Conservation (phyloP, 805 yeast species). For the Candida manassasensis region DNA sequence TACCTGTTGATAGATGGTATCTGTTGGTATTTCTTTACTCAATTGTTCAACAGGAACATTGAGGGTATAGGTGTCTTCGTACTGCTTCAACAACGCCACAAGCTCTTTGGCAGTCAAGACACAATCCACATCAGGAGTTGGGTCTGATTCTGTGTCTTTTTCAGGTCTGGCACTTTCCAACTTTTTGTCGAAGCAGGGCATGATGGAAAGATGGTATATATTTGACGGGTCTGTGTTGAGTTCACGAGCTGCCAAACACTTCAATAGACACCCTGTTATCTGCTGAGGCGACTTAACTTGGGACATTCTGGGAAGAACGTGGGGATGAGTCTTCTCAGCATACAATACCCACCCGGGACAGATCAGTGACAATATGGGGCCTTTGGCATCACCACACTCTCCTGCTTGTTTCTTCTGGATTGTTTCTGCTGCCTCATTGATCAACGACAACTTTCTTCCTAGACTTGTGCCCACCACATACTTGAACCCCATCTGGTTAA, state of each 20-base stretch:
- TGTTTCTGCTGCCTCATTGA: slow-evolving; percentile 35
- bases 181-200: slow-evolving; percentile 98
- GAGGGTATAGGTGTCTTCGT: slow-evolving; percentile 33
- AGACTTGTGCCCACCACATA: slow-evolving; percentile 81
- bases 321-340: slow-evolving; percentile 93
- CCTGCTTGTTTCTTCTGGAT: slow-evolving; percentile 39
- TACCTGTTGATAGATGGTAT: slow-evolving; percentile 19
- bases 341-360: slow-evolving; percentile 98
- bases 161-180: slow-evolving; percentile 90
- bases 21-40: slow-evolving; percentile 8
- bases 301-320: slow-evolving; percentile 65
- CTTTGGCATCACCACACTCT: slow-evolving; percentile 9
- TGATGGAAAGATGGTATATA: slow-evolving; percentile 77
- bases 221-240: slow-evolving; percentile 26
- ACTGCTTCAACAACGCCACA: slow-evolving; percentile 62
- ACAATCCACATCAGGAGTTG: slow-evolving; percentile 72
- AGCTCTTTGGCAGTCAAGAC: slow-evolving; percentile 90
- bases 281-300: slow-evolving; percentile 88
- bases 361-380: slow-evolving; percentile 63
- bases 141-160: slow-evolving; percentile 14
- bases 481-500: slow-evolving; percentile 57
- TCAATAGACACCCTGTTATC: slow-evolving; percentile 77
- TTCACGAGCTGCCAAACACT: slow-evolving; percentile 41
- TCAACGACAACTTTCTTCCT: slow-evolving; percentile 66
- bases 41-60: slow-evolving; percentile 14